phyloP scores from a whole-genome alignment of 2,329 filamentous ascomycete genomes.

The Coniochaeta prunicola region DNA sequence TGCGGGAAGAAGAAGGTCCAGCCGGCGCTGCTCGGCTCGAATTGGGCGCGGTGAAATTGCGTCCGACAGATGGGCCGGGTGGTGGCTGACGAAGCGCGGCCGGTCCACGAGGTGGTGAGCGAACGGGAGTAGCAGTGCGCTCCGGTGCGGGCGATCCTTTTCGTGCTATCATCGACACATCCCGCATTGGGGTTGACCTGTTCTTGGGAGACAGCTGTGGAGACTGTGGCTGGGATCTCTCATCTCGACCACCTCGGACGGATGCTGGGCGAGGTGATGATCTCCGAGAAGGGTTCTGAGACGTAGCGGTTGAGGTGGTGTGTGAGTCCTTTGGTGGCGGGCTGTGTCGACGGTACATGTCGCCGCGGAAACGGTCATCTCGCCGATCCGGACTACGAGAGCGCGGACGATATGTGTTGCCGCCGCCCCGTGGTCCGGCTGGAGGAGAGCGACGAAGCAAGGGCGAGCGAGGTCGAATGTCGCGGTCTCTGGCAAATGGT shows the following conservation, averaged over 20 bases:
- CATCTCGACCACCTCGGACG: conserved; percentile 29
- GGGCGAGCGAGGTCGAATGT: conserved; percentile 27
- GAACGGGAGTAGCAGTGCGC: background rate
- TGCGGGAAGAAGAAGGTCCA: conserved; percentile 18
- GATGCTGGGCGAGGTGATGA: conserved; percentile 45
- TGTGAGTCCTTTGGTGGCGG: conserved; percentile 40
- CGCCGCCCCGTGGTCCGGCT: conserved; percentile 29
- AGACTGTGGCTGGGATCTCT: conserved; percentile 39
- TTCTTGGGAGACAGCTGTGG: conserved; percentile 27
- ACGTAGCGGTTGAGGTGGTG: conserved; percentile 42
- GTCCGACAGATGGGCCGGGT: conserved; percentile 31
- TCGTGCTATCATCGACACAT: background rate
- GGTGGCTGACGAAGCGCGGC: conserved; percentile 45
- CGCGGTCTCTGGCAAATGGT: conserved; percentile 40
- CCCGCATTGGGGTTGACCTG: background rate
- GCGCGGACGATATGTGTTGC: conserved; percentile 42
- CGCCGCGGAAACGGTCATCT: conserved; percentile 29
- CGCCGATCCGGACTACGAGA: conserved; percentile 44
- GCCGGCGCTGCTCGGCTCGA: conserved; percentile 14
- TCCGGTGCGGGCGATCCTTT: background rate
- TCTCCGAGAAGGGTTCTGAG: conserved; percentile 41
- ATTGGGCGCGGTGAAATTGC: conserved; percentile 30
- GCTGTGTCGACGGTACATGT: conserved; percentile 38
- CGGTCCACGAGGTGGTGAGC: conserved; percentile 47
- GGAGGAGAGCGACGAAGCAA: conserved; percentile 28